Conservation (phyloP, 345 rosid species). For the Hevea brasiliensis region DNA sequence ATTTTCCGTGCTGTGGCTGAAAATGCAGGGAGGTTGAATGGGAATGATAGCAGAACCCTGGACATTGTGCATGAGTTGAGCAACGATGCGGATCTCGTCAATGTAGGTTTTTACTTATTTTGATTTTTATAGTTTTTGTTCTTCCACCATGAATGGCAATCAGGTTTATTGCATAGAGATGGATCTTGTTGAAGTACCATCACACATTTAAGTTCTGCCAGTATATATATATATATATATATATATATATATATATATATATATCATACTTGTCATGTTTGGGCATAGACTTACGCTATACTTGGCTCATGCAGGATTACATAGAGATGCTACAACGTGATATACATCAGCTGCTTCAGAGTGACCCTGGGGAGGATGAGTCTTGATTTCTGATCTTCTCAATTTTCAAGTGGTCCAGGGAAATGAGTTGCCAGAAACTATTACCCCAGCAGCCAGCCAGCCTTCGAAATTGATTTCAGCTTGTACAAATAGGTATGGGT, state of each 20-base stretch:
- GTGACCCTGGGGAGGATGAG: constrained; percentile 29
- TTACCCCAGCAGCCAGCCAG: neutral
- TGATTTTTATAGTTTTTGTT: neutral
- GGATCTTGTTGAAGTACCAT: neutral
- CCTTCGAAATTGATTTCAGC: neutral
- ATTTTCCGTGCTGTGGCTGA: constrained; percentile 60
- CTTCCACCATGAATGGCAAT: neutral
- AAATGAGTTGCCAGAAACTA: neutral
- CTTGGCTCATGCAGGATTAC: constrained; percentile 56
- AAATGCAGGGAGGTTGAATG: constrained; percentile 46
- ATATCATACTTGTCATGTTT: neutral
- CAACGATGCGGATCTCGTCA: constrained; percentile 54
- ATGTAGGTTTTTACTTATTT: constrained; percentile 40
- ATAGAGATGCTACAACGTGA: constrained; percentile 56
- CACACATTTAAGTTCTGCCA: neutral
- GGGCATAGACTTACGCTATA: neutral
- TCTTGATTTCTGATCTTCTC: constrained; percentile 4
- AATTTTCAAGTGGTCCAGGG: neutral
- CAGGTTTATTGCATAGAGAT: neutral
- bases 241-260: no score
- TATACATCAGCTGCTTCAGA: constrained; percentile 39
- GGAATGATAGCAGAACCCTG: constrained; percentile 31
- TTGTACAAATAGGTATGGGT: constrained; percentile 19
- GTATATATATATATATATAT: no score
- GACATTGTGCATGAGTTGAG: constrained; percentile 54